Conservation (phyloP, 176 grass and related monocot species). For the Hordeum vulgare region DNA sequence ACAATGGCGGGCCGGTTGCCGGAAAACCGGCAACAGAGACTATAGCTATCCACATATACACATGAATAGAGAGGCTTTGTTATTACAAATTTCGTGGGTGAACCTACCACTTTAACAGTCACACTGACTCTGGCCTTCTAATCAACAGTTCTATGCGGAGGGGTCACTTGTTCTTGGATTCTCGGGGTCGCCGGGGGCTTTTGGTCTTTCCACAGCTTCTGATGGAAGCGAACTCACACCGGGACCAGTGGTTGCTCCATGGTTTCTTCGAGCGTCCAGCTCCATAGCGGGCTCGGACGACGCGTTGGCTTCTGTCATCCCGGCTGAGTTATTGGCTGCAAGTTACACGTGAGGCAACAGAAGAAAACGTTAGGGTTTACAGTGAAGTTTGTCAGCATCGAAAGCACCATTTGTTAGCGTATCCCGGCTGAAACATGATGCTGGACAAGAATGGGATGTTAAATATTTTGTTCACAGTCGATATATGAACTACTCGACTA, state of each 20-base stretch:
- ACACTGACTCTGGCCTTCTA: not conserved
- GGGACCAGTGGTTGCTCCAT: not conserved
- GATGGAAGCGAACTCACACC: not conserved
- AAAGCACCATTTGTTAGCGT: not conserved
- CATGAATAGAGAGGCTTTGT: not conserved
- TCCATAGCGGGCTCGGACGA: conserved; percentile 1
- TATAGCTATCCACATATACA: conserved; percentile 31
- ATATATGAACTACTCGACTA: not conserved
- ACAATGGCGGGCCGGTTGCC: conserved; percentile 36
- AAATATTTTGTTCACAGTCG: not conserved
- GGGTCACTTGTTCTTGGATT: not conserved
- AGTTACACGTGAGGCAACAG: not conserved
- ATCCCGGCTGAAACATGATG: not conserved
- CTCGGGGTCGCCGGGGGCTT: not conserved
- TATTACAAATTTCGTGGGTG: not conserved
- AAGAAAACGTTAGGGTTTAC: not conserved
- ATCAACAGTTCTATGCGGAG: not conserved
- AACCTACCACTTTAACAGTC: not conserved
- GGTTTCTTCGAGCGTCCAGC: not conserved
- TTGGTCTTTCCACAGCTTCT: conserved; percentile 5
- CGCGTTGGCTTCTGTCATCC: conserved; percentile 21
- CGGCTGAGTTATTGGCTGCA: not conserved
- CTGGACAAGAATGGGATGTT: not conserved
- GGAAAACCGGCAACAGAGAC: conserved; percentile 22
- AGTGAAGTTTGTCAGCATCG: not conserved